Evolutionary conservation across 306 rosid genomes (phyloP).

Genomic region (Cicer bijugum): DNA sequence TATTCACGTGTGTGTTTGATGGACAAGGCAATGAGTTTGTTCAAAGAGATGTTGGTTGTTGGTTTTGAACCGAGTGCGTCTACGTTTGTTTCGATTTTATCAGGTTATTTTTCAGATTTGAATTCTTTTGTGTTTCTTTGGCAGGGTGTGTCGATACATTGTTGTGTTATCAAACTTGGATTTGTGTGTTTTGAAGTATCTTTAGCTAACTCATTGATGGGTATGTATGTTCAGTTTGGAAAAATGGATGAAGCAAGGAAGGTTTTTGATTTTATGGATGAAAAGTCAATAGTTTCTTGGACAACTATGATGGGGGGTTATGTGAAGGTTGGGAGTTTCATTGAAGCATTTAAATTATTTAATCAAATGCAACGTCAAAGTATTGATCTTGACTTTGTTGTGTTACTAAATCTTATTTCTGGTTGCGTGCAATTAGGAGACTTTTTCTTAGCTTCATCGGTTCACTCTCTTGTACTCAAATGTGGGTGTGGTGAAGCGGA

Average conservation of each 20-base stretch:
- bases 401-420: no score
- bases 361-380: no score
- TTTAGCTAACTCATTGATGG: no score
- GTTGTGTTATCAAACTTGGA: no score
- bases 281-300: slow-evolving; percentile 56
- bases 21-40: slow-evolving; percentile 45
- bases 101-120: slow-evolving; percentile 44
- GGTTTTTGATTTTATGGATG: slow-evolving; percentile 49
- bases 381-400: no score
- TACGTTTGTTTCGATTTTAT: slow-evolving; percentile 52
- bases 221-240: no score
- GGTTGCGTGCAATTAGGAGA: no score
- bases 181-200: no score
- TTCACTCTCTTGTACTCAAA: slow-evolving; percentile 11
- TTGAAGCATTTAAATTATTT: no score
- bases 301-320: slow-evolving; percentile 55
- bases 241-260: slow-evolving; percentile 41
- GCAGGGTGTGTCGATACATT: no score
- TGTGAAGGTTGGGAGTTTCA: slow-evolving; percentile 37
- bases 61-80: slow-evolving; percentile 50
- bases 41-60: slow-evolving; percentile 54
- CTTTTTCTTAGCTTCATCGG: no score
- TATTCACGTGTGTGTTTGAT: slow-evolving; percentile 51
- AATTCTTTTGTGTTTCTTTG: no score
- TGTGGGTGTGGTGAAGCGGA: slow-evolving; percentile 52